Evolutionary conservation across 108 stramenopile species (phyloP), one percentile per base, ranked within the genome.

Genomic region (Nannochloropsis salina): DNA sequence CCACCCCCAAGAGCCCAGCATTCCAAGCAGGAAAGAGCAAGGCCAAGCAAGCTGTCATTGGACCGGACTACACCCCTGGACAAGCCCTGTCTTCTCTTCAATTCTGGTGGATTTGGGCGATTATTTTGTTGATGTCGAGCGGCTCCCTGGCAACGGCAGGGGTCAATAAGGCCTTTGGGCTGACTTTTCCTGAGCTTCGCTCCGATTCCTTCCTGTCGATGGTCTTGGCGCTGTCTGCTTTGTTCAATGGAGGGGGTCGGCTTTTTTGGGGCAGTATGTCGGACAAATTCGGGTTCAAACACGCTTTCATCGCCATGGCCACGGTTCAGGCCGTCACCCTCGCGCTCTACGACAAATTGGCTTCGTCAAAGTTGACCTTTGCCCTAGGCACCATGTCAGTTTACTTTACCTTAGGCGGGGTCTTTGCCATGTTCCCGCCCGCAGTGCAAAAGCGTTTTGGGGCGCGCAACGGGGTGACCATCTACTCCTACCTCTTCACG

Each of bases 371-470:
- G 41, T 9, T 45, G 42, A 79, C 84, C 8, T 92, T 85, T 86
- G 42, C 81, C 12, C 9, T 82, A 12, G 86, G 61, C 9, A 89
- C 89, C 41, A 80, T 86, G 44, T 40, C 80, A n/a, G 44, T 88
- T 41, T 90, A 90, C 79, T 89, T 86, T 80, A 86, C 85, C 83
- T 74, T 91, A n/a, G 92, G 91, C 8, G 92, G 92, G 4, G 91
- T 86, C 90, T 92, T 92, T 43, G 89, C 91, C 84, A 90, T 92
- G 87, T 91, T 89, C 84, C 90, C 91, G 15, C 88, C 88, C 8
- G 47, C 43, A 10, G 42, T 88, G 12, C 79, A 18, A 42, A 83
- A 90, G 90, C 43, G 89, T n/a, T 92, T 92, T 87, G 91, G 91
- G 3, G 85, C 87, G 6, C 43, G 41, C 43, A 61, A 88, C 51